Evolutionary conservation across 352 stramenopile genomes (phyloP).

Genomic region (Phytophthora idaei): DNA sequence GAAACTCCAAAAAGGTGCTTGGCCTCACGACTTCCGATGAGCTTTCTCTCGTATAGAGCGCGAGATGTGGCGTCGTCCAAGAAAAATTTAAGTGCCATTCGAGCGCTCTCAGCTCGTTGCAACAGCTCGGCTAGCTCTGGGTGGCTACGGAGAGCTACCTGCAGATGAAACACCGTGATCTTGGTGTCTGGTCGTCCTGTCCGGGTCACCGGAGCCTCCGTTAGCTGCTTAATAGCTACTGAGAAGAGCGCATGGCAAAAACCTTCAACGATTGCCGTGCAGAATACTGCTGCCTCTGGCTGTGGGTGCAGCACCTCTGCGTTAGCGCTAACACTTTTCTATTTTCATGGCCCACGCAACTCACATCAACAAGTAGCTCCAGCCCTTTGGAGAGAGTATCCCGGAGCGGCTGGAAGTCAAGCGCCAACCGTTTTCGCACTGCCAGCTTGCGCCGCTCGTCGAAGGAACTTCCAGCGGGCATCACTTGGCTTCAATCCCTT

Average conservation of each 20-base stretch:
- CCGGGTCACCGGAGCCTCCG: slow-evolving; percentile 27
- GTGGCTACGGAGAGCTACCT: slow-evolving; percentile 56
- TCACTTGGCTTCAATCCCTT: slow-evolving; percentile 16
- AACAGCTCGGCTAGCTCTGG: slow-evolving; percentile 46
- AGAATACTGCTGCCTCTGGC: slow-evolving; percentile 58
- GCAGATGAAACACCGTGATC: slow-evolving; percentile 58
- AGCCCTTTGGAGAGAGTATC: slow-evolving; percentile 54
- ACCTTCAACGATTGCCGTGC: slow-evolving; percentile 57
- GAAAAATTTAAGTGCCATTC: slow-evolving; percentile 53
- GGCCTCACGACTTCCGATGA: slow-evolving; percentile 50
- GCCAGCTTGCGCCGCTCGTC: slow-evolving; percentile 50
- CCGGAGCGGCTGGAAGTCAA: slow-evolving; percentile 61
- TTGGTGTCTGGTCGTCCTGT: slow-evolving; percentile 53
- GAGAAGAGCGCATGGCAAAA: slow-evolving; percentile 61
- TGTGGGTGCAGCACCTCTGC: slow-evolving; percentile 9
- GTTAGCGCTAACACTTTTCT: background rate
- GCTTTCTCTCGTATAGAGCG: slow-evolving; percentile 45
- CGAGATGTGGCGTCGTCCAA: slow-evolving; percentile 55
- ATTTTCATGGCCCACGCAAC: slow-evolving; percentile 8
- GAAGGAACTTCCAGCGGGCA: slow-evolving; percentile 31
- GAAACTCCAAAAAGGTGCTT: slow-evolving; percentile 38
- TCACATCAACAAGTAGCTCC: slow-evolving; percentile 53
- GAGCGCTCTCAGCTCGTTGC: slow-evolving; percentile 38
- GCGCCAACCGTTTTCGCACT: slow-evolving; percentile 52
- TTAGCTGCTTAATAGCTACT: slow-evolving; percentile 47